These are phyloP conservation scores for Saccharomyces pastorianus DNA, from an alignment of 1,139 yeast species.

Conservation along the genomic window DNA sequence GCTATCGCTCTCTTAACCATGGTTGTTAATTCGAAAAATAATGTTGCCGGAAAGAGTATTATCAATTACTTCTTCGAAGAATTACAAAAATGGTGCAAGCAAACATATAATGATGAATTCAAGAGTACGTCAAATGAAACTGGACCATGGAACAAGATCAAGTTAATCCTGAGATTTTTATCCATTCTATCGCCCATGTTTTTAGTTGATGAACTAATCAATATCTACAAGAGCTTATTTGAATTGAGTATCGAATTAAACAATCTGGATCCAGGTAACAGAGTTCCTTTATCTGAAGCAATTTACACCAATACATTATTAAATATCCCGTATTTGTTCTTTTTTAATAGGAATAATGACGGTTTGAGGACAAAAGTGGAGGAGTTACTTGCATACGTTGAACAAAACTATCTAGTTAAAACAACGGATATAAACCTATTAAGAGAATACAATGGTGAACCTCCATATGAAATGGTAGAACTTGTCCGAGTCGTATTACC, in stretches of 20 bases:
- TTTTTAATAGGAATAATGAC: conserved; percentile 36
- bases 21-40: conserved; percentile 58
- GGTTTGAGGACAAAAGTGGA: conserved; percentile 36
- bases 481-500: conserved; percentile 47
- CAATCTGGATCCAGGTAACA: conserved; percentile 30
- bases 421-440: conserved; percentile 17
- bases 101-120: conserved; percentile 21
- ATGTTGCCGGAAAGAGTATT: conserved; percentile 60
- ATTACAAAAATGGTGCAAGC: conserved; percentile 47
- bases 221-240: conserved; percentile 49
- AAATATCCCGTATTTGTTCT: conserved; percentile 60
- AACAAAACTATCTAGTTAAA: conserved; percentile 21
- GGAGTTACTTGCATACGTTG: conserved; percentile 42
- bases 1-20: conserved; percentile 63
- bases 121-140: conserved; percentile 36
- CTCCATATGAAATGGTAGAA: conserved; percentile 50
- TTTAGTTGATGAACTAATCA: conserved; percentile 43
- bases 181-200: conserved; percentile 58
- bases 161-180: conserved; percentile 62
- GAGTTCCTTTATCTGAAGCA: conserved; percentile 61
- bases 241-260: conserved; percentile 52
- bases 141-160: conserved; percentile 66
- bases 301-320: conserved; percentile 56
- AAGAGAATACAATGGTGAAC: conserved; percentile 27
- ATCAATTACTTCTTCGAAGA: conserved; percentile 61